A percentile compares a stretch with the other conserved stretches of the same genome.
phyloP scores from a whole-genome alignment of 2,329 filamentous ascomycete species.

The Leptosphaerulina australis region DNA sequence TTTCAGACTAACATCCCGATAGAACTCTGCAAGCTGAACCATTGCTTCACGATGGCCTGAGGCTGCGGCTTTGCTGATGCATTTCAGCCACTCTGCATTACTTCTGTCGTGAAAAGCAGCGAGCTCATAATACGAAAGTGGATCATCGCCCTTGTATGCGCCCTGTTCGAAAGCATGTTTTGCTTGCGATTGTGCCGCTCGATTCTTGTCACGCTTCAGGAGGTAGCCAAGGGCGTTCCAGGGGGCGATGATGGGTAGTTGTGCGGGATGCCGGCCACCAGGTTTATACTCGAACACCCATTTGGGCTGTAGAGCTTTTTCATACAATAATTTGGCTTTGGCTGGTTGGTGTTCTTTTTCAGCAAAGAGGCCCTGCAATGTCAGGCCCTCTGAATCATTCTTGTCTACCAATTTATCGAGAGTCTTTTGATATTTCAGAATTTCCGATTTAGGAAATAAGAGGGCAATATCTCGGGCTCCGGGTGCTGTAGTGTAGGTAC shows the following conservation, averaged over 20 bases:
- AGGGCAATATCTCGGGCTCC: slow-evolving; percentile 24
- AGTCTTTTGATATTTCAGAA: slow-evolving; percentile 25
- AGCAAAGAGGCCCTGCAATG: slow-evolving; percentile 39
- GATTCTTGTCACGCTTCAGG: slow-evolving; percentile 23
- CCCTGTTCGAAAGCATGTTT: slow-evolving; percentile 46
- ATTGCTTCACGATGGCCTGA: slow-evolving; percentile 49
- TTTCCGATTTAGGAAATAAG: slow-evolving; percentile 26
- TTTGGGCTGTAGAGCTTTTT: slow-evolving; percentile 26
- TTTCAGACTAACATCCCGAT: slow-evolving; percentile 42
- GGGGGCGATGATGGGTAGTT: slow-evolving; percentile 34
- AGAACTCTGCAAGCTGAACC: slow-evolving; percentile 49
- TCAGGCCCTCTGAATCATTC: slow-evolving; percentile 35
- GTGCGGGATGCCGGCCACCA: slow-evolving; percentile 28
- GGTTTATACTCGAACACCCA: slow-evolving; percentile 24
- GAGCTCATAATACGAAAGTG: slow-evolving; percentile 50
- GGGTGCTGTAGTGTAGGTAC: slow-evolving; percentile 11
- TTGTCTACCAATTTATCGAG: slow-evolving; percentile 30
- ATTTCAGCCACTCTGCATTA: slow-evolving; percentile 50
- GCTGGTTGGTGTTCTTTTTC: slow-evolving; percentile 33
- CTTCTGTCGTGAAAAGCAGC: slow-evolving; percentile 34
- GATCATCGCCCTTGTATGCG: slow-evolving; percentile 51
- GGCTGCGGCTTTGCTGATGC: slow-evolving; percentile 54
- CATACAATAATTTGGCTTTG: slow-evolving; percentile 30
- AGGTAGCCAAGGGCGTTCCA: slow-evolving; percentile 44
- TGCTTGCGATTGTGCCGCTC: slow-evolving; percentile 26